Base-by-base conservation (phyloP, 352 stramenopile species). In the Halophytophthora batemanensis region DNA sequence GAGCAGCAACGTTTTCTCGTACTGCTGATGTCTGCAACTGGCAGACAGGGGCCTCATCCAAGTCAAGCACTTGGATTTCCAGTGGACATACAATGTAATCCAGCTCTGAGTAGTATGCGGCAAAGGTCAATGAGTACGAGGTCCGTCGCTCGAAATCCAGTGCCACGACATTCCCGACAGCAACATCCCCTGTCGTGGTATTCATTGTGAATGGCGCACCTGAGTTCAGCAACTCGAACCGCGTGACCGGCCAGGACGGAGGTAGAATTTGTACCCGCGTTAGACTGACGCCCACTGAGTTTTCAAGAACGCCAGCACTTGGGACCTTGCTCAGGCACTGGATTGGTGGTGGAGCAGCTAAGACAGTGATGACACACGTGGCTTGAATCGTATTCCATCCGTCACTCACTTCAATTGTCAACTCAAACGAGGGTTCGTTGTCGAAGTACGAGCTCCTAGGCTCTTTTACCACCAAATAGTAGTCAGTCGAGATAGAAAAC, bases 1-100 rank as follows among this genome's bases (percentile, higher is more conserved):
- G 35, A 34, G 49, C 60, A 61, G 39, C 17, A 14, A 58, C 29
- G 23, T 83, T 82, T 48, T 83, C 75, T 4, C 49, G 35, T 15
- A 83, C 13, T 8, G 48, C 22, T 2, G 55, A 23, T 14, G 55
- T 50, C 25, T 74, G 35, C 10, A 15, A 7, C 11, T 10, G n/a
- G 23, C 75, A 86, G 14, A 22, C 37, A 8, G 75, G 75, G 15
- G 75, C 59, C 25, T 86, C 75, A 46, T 83, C 64, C 34, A 82
- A 58, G 42, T 86, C 59, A 18, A 82, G 39, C 19, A 86, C 58
- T 2, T 56, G 49, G 21, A 86, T 49, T 14, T 50, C 35, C 8
- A 74, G 39, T 13, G 55, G 45, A 18, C 75, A 86, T 2, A 65
- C 60, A 25, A 86, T 74, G 28, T 71, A 76, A 13, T 65, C 22